Evolutionary conservation across 1,284 basidiomycete genomes (phyloP).

Genomic region (Peniophora sp.): DNA sequence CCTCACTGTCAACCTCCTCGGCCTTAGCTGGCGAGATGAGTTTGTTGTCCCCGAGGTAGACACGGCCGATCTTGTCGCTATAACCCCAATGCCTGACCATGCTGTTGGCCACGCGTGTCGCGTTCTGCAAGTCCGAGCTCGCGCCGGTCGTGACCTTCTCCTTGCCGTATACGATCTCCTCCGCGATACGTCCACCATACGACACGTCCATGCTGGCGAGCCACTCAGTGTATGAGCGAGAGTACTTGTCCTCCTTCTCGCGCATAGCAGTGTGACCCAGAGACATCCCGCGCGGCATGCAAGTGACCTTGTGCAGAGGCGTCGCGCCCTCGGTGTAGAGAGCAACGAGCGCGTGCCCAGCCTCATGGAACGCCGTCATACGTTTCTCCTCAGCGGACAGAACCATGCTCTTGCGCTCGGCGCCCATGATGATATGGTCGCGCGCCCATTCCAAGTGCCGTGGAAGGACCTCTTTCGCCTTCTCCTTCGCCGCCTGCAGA

Average conservation of each 20-base stretch:
- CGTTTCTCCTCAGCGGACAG: constrained; percentile 81
- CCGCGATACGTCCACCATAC: constrained; percentile 90
- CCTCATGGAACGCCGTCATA: constrained; percentile 94
- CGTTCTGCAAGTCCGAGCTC: constrained; percentile 75
- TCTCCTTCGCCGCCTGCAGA: constrained; percentile 85
- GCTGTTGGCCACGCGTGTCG: constrained; percentile 72
- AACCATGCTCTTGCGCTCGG: constrained; percentile 82
- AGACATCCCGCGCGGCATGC: constrained; percentile 88
- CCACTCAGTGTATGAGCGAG: constrained; percentile 67
- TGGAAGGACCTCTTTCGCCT: constrained; percentile 60
- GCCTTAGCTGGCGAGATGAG: constrained; percentile 62
- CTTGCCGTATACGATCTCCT: constrained; percentile 85
- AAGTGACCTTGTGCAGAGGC: constrained; percentile 94
- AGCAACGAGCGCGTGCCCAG: constrained; percentile 88
- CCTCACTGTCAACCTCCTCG: constrained; percentile 79
- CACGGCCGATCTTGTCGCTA: constrained; percentile 76
- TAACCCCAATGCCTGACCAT: constrained; percentile 93
- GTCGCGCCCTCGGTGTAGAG: constrained; percentile 89
- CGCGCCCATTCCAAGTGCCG: constrained; percentile 89
- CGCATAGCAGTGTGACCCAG: constrained; percentile 86
- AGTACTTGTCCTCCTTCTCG: constrained; percentile 76
- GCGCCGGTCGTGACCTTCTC: constrained; percentile 90
- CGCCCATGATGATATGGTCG: constrained; percentile 94
- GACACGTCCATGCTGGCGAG: constrained; percentile 80
- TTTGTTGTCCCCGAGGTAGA: constrained; percentile 72